These are phyloP conservation scores for Drechslera avenae DNA, from an alignment of 2,329 filamentous ascomycete genomes.

Conservation along the genomic window DNA sequence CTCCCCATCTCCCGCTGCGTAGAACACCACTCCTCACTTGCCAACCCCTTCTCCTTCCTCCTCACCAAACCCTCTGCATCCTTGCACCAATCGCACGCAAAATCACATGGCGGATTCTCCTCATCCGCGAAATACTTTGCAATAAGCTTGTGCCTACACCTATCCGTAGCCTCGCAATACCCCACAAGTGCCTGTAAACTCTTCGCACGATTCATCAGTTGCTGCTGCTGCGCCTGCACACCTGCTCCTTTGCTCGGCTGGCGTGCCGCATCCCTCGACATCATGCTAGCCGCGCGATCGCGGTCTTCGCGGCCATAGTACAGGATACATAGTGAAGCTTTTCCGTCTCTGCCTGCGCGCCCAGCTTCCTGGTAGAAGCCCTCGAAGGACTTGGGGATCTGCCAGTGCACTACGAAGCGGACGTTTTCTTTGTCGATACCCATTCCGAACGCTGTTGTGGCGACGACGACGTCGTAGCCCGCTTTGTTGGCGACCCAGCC, in stretches of 20 bases:
- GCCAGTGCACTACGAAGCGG: slow-evolving; percentile 94
- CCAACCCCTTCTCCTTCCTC: slow-evolving; percentile 52
- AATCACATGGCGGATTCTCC: slow-evolving; percentile 49
- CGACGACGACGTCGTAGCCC: slow-evolving; percentile 89
- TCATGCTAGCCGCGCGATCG: slow-evolving; percentile 68
- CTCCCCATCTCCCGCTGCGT: slow-evolving; percentile 54
- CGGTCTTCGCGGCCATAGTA: slow-evolving; percentile 91
- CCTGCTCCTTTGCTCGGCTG: slow-evolving; percentile 53
- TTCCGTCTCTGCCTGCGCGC: slow-evolving; percentile 86
- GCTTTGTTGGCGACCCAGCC: slow-evolving; percentile 74
- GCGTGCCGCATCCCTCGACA: slow-evolving; percentile 55
- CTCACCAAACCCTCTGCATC: slow-evolving; percentile 49
- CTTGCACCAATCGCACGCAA: slow-evolving; percentile 58
- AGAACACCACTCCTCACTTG: slow-evolving; percentile 56
- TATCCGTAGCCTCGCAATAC: slow-evolving; percentile 78
- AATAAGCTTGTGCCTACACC: slow-evolving; percentile 69
- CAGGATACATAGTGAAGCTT: slow-evolving; percentile 82
- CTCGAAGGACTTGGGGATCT: slow-evolving; percentile 90
- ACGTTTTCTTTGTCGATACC: slow-evolving; percentile 96
- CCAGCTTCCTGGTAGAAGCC: slow-evolving; percentile 96
- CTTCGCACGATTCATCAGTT: slow-evolving; percentile 49
- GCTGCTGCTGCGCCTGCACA: slow-evolving; percentile 41
- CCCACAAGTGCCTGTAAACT: slow-evolving; percentile 65
- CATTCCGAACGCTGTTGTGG: slow-evolving; percentile 97
- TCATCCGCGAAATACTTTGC: slow-evolving; percentile 47